Conservation (phyloP, 345 rosid species). For the Capsella bursapastoris region DNA sequence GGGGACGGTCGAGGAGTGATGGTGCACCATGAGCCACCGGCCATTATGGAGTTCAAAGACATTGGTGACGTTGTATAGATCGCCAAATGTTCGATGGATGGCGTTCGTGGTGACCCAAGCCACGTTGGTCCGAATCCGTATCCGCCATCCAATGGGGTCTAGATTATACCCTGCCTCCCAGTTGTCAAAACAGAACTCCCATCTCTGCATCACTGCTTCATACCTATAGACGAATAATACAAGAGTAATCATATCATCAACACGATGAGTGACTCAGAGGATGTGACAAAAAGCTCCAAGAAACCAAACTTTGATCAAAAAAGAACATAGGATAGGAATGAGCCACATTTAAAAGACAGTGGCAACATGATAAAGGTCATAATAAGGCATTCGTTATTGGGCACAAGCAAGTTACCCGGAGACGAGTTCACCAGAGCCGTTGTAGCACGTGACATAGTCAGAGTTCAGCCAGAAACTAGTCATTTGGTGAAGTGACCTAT, state of each 20-base stretch:
- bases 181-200: not conserved
- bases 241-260: not conserved
- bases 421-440: not conserved
- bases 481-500: not conserved
- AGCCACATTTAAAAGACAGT: no score
- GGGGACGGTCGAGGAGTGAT: not conserved
- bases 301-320: no score
- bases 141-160: not conserved
- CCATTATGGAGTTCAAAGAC: constrained; percentile 5
- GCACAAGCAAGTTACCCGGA: not conserved
- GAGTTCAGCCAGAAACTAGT: not conserved
- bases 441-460: not conserved
- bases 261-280: not conserved
- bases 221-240: not conserved
- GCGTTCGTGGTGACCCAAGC: not conserved
- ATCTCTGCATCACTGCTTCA: not conserved
- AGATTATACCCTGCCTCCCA: not conserved
- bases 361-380: no score
- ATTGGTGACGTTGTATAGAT: not conserved
- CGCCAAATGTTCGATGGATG: not conserved
- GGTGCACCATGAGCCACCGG: constrained; percentile 1
- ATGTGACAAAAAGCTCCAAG: not conserved
- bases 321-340: no score
- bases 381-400: no score
- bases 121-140: not conserved